A percentile compares a stretch with the other conserved stretches of the same genome.
Conservation (phyloP, 129 eudicot genomes). For the Apium graveolens region DNA sequence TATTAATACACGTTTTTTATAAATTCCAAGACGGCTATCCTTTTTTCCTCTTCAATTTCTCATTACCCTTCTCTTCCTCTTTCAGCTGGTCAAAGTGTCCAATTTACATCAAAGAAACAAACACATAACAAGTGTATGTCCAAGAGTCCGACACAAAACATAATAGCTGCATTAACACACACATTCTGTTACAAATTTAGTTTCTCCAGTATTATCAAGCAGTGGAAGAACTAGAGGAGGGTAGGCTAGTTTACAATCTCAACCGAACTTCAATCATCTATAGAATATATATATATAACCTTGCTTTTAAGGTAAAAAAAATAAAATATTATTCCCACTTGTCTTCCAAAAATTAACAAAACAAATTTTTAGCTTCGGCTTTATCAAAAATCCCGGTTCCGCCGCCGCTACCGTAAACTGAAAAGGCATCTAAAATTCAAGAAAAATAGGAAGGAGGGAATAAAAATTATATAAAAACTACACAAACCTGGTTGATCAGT, state of each 20-base stretch:
- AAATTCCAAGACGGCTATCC: neutral
- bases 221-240: too few relatives aligned
- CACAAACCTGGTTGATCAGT: conserved; percentile 76
- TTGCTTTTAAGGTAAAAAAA: too few relatives aligned
- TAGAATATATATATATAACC: too few relatives aligned
- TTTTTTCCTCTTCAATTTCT: neutral
- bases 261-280: too few relatives aligned
- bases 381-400: too few relatives aligned
- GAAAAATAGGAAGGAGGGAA: neutral
- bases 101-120: neutral
- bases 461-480: neutral
- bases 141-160: neutral
- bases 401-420: neutral
- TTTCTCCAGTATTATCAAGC: too few relatives aligned
- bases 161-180: neutral
- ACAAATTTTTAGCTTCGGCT: too few relatives aligned
- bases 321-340: too few relatives aligned
- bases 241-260: too few relatives aligned
- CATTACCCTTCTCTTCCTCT: neutral
- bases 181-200: neutral
- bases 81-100: neutral
- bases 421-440: neutral
- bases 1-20: neutral
- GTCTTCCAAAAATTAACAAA: too few relatives aligned
- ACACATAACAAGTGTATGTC: neutral